phyloP scores from a whole-genome alignment of 2,329 filamentous ascomycete species.

The Aciculosporium take region DNA sequence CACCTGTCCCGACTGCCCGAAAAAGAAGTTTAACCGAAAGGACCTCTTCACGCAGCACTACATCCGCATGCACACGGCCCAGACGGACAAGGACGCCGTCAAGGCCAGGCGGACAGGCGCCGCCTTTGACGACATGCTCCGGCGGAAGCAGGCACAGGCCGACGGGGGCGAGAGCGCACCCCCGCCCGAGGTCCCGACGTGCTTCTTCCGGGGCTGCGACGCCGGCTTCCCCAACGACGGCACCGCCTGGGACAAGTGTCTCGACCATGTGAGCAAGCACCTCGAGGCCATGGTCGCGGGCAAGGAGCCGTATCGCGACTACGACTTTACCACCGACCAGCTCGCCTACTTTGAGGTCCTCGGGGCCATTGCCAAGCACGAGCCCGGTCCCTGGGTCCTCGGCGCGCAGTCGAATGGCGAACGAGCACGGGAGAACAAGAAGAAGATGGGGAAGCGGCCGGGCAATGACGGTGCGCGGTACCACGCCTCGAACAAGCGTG shows the following conservation, averaged over 20 bases:
- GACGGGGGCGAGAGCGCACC: constrained; percentile 7
- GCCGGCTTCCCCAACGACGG: constrained; percentile 41
- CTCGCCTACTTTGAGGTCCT: not conserved
- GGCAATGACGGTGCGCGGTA: not conserved
- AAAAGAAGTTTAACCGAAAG: constrained; percentile 66
- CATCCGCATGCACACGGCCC: constrained; percentile 60
- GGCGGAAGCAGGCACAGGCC: not conserved
- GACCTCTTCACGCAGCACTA: constrained; percentile 85
- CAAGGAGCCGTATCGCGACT: not conserved
- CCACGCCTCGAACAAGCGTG: not conserved
- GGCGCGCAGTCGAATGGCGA: constrained; percentile 3
- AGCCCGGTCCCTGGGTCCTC: constrained; percentile 19
- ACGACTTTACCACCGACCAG: constrained; percentile 2
- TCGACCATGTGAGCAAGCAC: constrained; percentile 80
- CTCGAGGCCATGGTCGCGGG: constrained; percentile 35
- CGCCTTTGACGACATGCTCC: constrained; percentile 39
- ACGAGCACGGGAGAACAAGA: constrained; percentile 4
- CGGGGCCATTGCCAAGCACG: constrained; percentile 13
- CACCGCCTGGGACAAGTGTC: constrained; percentile 62
- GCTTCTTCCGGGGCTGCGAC: constrained; percentile 48
- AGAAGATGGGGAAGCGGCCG: not conserved
- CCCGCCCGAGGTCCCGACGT: constrained; percentile 45
- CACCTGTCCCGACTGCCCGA: constrained; percentile 55
- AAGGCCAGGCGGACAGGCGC: constrained; percentile 19
- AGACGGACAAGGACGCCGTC: constrained; percentile 22